Percentiles rank a stretch among this genome's conserved stretches.
phyloP scores from a whole-genome alignment of 164 flowering plant genomes.

The Vitis rupestris region DNA sequence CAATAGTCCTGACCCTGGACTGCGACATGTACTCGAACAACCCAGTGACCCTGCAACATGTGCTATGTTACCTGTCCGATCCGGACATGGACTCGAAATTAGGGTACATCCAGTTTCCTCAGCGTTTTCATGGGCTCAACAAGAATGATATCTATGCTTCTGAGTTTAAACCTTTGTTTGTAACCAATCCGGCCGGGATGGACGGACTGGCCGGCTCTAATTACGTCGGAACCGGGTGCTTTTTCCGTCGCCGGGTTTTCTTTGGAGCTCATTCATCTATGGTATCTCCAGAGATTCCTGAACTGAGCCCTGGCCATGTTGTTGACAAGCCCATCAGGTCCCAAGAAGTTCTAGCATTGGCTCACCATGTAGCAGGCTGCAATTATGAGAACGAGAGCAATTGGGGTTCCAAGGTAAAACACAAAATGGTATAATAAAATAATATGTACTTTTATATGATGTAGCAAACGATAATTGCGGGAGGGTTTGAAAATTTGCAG shows the following conservation, averaged over 20 bases:
- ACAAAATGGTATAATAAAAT: too few relatives aligned
- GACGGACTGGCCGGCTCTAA: conserved; percentile 53
- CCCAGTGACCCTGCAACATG: conserved; percentile 46
- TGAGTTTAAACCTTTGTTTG: conserved; percentile 31
- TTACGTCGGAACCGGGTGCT: conserved; percentile 64
- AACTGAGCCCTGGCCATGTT: conserved; percentile 21
- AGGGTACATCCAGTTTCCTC: conserved; percentile 68
- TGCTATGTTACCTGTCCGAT: conserved; percentile 51
- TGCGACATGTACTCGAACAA: conserved; percentile 73
- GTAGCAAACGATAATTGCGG: too few relatives aligned
- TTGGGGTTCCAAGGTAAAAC: conserved; percentile 67
- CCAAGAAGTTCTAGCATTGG: conserved; percentile 20
- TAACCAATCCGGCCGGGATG: conserved; percentile 47
- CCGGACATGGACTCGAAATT: conserved; percentile 20
- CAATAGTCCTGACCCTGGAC: conserved; percentile 51
- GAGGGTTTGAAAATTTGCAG: conserved; percentile 24
- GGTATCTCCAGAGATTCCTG: conserved; percentile 22
- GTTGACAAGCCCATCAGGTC: conserved; percentile 25
- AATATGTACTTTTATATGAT: too few relatives aligned
- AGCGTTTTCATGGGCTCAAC: conserved; percentile 43
- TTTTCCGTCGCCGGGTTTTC: conserved; percentile 47
- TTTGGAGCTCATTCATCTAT: conserved; percentile 42
- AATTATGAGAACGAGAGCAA: conserved; percentile 42
- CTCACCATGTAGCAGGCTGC: conserved; percentile 52
- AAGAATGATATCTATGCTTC: conserved; percentile 44